Evolutionary conservation across 2,329 filamentous ascomycete species (phyloP), one percentile per base, ranked within the genome.

Genomic region (Scytalidium lignicola): DNA sequence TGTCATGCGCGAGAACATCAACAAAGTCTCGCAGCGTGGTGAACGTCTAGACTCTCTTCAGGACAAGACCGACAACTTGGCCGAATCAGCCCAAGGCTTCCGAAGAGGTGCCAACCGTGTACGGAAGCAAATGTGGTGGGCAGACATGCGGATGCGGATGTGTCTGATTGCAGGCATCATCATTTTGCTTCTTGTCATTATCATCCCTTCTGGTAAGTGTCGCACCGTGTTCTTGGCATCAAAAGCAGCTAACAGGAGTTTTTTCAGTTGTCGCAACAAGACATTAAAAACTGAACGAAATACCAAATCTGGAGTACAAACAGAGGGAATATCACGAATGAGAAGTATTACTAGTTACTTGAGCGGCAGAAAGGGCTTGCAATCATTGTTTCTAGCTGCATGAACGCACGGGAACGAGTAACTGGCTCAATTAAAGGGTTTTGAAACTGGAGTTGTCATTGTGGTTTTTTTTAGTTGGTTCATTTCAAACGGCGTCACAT

Each of bases 101-200:
- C 89, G 91, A 64, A 86, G 91, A 59, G 92, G 93, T 57, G 93
- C 95, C 71, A 99, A 97, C 78, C 80, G 90, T 63, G 92, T 99
- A 61, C 85, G 93, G 70, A 92, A 91, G 78, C 85, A 95, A 72
- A 97, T 97, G 92, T 97, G 92, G 92, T 97, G 91, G 92, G 97
- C 97, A 81, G 92, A 97, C 67, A 95, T 96, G 90, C 97, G 97
- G 83, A 99, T 99, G 93, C 85, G 93, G 70, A 93, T 96, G 78
- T 97, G 92, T 74, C 77, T 99, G 62, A 87, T 95, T 66, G 78
- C 85, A 51, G 93, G 91, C 64, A 87, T 99, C 71, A 86, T 97
- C 69, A 80, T 97, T 60, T 78, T 99, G 62, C 80, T 99, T 59
- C 75, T 95, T 61, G 82, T 99, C 70, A 97, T 99, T 68, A 93